Base-by-base conservation (phyloP, 106 monocot species). In the Dioscorea dumetorum region DNA sequence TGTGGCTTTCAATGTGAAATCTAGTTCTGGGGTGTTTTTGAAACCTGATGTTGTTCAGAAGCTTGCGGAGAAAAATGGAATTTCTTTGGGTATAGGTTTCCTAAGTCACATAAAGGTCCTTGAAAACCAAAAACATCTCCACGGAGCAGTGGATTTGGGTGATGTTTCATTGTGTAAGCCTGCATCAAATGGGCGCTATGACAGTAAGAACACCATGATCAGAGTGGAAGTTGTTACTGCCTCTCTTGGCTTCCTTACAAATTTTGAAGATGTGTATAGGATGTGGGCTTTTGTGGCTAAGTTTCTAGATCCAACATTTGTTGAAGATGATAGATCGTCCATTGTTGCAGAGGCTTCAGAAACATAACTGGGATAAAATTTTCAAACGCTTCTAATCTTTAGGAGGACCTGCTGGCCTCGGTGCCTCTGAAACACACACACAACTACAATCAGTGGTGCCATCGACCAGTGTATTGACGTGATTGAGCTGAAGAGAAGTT, bases 251-350 rank as follows among this genome's bases (percentile, higher is more conserved):
- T 97, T 97, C 57, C 87, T 97, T 24, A 87, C 91, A 54, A 97
- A 97, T 64, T 97, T 97, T 71, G 97, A 84, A 48, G 97, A 97
- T 77, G 97, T 97, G 15, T 97, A 92, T 74, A 92, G 60, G 69
- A 76, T 97, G 84, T 97, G 97, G 97, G 87, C 89, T 34, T 97
- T 97, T 78, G 84, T 97, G 19, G 86, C 89, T 0, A 76, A 82
- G 59, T 97, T 97, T 84, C 82, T 92, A 12, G 84, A 97, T 80
- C 82, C 88, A 15, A 15, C 66, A 20, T 97, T 92, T 73, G 62
- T 74, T 62, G 78, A 91, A 61, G 70, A 61, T 23, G 78, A 82
- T 31, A 75, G 78, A 72, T 64, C 87, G 49, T 82, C 90, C 16
- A 76, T 87, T 6, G 70, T 84, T 57, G 48, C 48, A 13, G 94